phyloP scores from a whole-genome alignment of 805 yeast genomes.

The Barnettozyma sucrosica region DNA sequence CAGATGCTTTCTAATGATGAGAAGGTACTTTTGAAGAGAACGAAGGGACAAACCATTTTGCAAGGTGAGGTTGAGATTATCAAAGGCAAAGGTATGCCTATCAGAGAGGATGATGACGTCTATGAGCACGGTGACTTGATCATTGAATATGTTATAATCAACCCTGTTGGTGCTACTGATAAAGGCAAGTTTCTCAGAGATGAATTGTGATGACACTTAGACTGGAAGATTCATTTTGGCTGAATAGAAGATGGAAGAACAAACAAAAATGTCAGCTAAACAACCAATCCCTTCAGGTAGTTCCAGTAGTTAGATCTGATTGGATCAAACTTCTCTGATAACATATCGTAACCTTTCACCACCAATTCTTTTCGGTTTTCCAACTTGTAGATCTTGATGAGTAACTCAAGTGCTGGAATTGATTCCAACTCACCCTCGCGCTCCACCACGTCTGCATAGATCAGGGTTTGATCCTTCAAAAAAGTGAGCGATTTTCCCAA shows the following conservation, averaged over 20 bases:
- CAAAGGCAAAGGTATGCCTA: slow-evolving; percentile 84
- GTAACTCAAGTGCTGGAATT: slow-evolving; percentile 56
- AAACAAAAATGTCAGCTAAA: not conserved
- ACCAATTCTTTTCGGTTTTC: slow-evolving; percentile 32
- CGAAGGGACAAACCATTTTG: slow-evolving; percentile 43
- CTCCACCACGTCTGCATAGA: slow-evolving; percentile 33
- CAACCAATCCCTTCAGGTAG: slow-evolving; percentile 30
- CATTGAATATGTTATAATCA: slow-evolving; percentile 43
- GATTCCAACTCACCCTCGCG: slow-evolving; percentile 30
- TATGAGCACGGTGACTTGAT: slow-evolving; percentile 46
- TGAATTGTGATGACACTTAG: slow-evolving; percentile 17
- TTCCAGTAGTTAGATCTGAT: slow-evolving; percentile 60
- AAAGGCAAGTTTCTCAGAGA: slow-evolving; percentile 16
- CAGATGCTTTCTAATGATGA: slow-evolving; percentile 62
- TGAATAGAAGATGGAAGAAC: not conserved
- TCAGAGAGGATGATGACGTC: slow-evolving; percentile 32
- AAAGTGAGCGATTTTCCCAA: slow-evolving; percentile 28
- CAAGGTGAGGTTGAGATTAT: slow-evolving; percentile 71
- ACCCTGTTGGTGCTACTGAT: slow-evolving; percentile 33
- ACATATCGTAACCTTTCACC: slow-evolving; percentile 39
- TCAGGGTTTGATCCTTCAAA: slow-evolving; percentile 40
- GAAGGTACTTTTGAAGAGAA: slow-evolving; percentile 39
- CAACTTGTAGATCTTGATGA: slow-evolving; percentile 42
- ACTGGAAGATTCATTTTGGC: not conserved
- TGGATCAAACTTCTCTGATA: slow-evolving; percentile 53